Evolutionary conservation across 768 basidiomycete genomes (phyloP).

Genomic region (Russula ochroleuca): DNA sequence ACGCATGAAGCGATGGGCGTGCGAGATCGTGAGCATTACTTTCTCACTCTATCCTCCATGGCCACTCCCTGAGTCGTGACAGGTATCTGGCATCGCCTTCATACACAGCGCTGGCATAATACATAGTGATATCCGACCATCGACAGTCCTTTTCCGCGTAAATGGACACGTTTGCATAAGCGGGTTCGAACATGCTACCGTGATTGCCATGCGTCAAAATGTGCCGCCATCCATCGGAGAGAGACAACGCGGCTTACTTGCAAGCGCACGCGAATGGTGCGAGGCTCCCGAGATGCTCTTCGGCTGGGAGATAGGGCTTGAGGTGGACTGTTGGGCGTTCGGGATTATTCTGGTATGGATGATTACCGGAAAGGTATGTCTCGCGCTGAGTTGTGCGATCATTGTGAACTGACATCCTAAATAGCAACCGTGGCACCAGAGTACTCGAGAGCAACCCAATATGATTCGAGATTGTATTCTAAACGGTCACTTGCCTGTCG

Average conservation of each 20-base stretch:
- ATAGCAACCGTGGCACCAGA: slow-evolving; percentile 13
- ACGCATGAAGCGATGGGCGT: slow-evolving; percentile 21
- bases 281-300: slow-evolving; percentile 26
- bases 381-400: background rate
- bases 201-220: slow-evolving; percentile 4
- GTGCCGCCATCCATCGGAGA: slow-evolving; percentile 3
- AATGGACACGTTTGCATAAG: slow-evolving; percentile 26
- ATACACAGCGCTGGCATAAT: slow-evolving; percentile 24
- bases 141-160: slow-evolving; percentile 22
- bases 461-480: slow-evolving; percentile 17
- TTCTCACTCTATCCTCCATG: background rate
- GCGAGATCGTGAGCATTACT: slow-evolving; percentile 20
- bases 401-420: background rate
- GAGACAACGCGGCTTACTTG: slow-evolving; percentile 3
- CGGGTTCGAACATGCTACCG: slow-evolving; percentile 22
- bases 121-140: slow-evolving; percentile 24
- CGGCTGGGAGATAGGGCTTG: slow-evolving; percentile 24
- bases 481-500: background rate
- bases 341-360: slow-evolving; percentile 26
- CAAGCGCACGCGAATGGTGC: slow-evolving; percentile 21
- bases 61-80: background rate
- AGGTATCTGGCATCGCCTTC: slow-evolving; percentile 24
- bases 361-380: slow-evolving; percentile 24
- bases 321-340: slow-evolving; percentile 27
- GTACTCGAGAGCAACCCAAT: background rate